Conservation (phyloP, 2,329 filamentous ascomycete species). For the Alternaria sp. region DNA sequence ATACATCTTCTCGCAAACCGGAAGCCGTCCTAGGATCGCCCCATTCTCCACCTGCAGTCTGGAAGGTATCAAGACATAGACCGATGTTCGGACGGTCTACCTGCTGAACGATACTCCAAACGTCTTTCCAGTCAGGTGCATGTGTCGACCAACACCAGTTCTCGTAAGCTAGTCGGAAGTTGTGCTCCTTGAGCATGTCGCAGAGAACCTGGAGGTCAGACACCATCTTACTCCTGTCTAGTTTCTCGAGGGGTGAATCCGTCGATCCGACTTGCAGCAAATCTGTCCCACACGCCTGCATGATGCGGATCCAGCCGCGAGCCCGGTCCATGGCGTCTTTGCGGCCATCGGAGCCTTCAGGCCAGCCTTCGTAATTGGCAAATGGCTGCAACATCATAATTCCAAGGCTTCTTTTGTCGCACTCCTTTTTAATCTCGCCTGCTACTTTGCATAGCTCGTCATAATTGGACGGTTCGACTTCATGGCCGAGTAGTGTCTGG, state of each 20-base stretch:
- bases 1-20: constrained; percentile 64
- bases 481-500: constrained; percentile 58
- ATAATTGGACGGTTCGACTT: constrained; percentile 68
- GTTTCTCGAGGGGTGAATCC: constrained; percentile 65
- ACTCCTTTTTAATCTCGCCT: constrained; percentile 63
- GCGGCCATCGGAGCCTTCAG: constrained; percentile 64
- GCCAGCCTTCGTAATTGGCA: constrained; percentile 80
- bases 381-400: constrained; percentile 81
- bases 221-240: constrained; percentile 65
- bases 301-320: constrained; percentile 73
- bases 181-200: constrained; percentile 62
- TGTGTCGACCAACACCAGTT: constrained; percentile 78
- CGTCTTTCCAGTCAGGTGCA: constrained; percentile 72
- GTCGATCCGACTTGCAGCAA: constrained; percentile 74
- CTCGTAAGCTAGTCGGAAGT: constrained; percentile 75
- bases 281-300: constrained; percentile 74
- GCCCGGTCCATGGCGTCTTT: constrained; percentile 70
- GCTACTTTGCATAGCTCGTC: constrained; percentile 65
- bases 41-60: constrained; percentile 76
- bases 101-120: constrained; percentile 72
- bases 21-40: constrained; percentile 73
- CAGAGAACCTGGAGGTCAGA: constrained; percentile 68
- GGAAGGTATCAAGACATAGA: constrained; percentile 81
- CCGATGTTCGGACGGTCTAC: constrained; percentile 74
- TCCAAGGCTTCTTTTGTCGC: constrained; percentile 62